Evolutionary conservation across 495 filamentous ascomycete genomes (phyloP).

Genomic region (Pyronema domesticum): DNA sequence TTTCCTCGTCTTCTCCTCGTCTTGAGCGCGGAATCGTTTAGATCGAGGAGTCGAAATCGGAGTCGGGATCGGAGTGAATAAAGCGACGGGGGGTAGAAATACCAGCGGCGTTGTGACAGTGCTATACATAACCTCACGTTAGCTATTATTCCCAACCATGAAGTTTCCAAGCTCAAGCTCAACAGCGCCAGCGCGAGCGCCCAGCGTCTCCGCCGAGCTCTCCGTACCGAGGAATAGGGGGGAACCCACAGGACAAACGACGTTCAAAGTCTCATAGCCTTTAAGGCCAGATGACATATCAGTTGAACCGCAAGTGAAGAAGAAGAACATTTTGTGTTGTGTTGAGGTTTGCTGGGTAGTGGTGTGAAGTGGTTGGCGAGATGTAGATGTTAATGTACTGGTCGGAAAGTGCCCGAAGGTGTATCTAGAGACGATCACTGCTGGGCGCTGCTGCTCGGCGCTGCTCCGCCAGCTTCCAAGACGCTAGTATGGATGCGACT

Average conservation of each 20-base stretch:
- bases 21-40: too few species aligned
- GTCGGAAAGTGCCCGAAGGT: too few species aligned
- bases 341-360: neutral
- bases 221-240: neutral
- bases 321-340: constrained; percentile 12
- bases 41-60: too few species aligned
- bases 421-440: too few species aligned
- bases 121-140: constrained; percentile 1
- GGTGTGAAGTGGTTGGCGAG: neutral
- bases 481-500: too few species aligned
- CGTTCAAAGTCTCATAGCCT: constrained; percentile 10
- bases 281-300: constrained; percentile 11
- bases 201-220: too few species aligned
- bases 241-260: constrained; percentile 12
- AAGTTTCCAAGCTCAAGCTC: neutral
- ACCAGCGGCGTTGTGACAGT: constrained; percentile 13
- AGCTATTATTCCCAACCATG: neutral
- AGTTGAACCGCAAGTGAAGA: constrained; percentile 11
- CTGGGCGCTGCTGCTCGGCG: too few species aligned
- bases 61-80: neutral
- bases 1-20: neutral
- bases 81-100: neutral
- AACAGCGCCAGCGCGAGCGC: too few species aligned
- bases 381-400: too few species aligned
- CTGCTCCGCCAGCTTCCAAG: too few species aligned